phyloP scores from a whole-genome alignment of 106 monocot genomes.

The Gastrodia elata region DNA sequence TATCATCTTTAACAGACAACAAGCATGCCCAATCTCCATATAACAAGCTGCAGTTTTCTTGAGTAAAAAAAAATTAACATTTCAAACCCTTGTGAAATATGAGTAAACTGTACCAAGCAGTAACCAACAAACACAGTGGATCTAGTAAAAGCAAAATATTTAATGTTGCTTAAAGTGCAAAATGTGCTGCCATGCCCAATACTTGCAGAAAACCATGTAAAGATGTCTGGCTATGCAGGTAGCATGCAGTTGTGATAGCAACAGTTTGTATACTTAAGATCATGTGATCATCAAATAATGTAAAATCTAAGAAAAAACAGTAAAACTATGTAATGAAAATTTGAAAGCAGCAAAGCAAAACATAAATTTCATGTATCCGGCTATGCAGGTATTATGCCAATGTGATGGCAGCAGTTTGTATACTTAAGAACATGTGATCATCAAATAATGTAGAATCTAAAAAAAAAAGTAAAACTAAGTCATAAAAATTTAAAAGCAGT shows the following conservation, averaged over 20 bases:
- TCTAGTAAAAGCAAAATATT: neutral
- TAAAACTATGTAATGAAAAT: neutral
- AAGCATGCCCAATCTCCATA: neutral
- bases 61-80: neutral
- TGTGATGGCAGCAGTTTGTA: neutral
- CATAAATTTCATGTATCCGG: neutral
- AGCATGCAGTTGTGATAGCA: too few species aligned
- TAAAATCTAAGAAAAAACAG: neutral
- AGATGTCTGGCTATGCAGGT: neutral
- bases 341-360: neutral
- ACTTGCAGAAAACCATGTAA: constrained; percentile 1
- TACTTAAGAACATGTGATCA: neutral
- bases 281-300: neutral
- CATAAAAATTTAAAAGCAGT: neutral
- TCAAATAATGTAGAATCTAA: neutral
- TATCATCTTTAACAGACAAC: neutral
- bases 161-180: neutral
- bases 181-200: neutral
- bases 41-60: neutral
- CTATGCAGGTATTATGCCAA: neutral
- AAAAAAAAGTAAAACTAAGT: neutral
- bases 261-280: neutral
- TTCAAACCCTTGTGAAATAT: neutral
- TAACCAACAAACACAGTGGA: neutral
- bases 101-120: neutral